phyloP scores from a whole-genome alignment of 176 grass and related monocot genomes.

The Panicum miliaceum region DNA sequence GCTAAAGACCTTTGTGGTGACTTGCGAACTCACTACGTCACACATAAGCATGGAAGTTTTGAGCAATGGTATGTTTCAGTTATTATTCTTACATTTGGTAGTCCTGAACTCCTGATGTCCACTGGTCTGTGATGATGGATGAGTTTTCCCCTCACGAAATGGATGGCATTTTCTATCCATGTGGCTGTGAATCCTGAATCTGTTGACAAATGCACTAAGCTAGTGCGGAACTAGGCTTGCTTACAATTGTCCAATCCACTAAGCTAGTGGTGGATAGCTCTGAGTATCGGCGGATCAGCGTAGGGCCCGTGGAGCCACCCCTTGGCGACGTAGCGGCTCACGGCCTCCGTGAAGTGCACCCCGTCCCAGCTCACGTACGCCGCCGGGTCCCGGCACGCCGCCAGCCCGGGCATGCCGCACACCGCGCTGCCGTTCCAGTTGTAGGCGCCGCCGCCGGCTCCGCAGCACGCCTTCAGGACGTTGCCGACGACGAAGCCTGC shows the following conservation, averaged over 20 bases:
- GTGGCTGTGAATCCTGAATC: neutral
- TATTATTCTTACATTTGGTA: neutral
- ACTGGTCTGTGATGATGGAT: neutral
- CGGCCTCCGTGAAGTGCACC: slow-evolving; percentile 40
- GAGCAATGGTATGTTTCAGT: neutral
- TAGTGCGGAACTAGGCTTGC: too few relatives aligned
- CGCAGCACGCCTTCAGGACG: slow-evolving; percentile 9
- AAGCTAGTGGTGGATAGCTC: neutral
- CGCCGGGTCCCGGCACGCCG: neutral
- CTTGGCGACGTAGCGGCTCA: neutral
- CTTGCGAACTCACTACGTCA: slow-evolving; percentile 3
- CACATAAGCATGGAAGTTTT: slow-evolving; percentile 34
- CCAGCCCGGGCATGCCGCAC: slow-evolving; percentile 22
- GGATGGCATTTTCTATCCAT: neutral
- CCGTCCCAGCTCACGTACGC: slow-evolving; percentile 28
- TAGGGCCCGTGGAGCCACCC: slow-evolving; percentile 39
- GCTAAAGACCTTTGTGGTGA: neutral
- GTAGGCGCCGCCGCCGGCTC: slow-evolving; percentile 28
- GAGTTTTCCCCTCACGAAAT: neutral
- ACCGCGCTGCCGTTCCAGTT: slow-evolving; percentile 14
- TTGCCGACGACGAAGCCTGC: neutral
- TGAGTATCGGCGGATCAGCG: slow-evolving; percentile 11
- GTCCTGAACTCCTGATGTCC: neutral
- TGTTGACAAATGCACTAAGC: neutral
- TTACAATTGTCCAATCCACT: too few relatives aligned